Conservation (phyloP, 1,284 basidiomycete species). For the Cutaneotrichosporon sp. region DNA sequence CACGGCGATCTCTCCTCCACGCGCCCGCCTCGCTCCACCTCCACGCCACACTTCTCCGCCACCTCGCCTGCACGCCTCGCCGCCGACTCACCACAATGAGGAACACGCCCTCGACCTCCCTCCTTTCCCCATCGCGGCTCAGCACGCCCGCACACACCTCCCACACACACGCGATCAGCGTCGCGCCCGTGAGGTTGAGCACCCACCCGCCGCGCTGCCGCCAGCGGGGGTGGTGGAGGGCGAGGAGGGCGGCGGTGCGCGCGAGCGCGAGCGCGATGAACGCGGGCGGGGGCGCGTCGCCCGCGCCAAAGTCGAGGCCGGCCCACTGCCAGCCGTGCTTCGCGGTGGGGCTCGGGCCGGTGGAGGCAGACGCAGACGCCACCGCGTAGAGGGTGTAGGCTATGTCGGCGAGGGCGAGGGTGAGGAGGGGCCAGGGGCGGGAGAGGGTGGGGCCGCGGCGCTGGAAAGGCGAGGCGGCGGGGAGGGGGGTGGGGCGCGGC, state of each 20-base stretch:
- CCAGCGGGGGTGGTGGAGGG: slow-evolving; percentile 12
- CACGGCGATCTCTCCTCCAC: not conserved
- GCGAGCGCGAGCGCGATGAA: slow-evolving; percentile 3
- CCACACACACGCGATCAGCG: slow-evolving; percentile 12
- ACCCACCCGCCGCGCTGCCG: slow-evolving; percentile 13
- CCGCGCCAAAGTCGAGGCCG: not conserved
- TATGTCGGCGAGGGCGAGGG: slow-evolving; percentile 12
- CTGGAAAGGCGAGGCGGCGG: not conserved
- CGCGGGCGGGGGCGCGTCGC: not conserved
- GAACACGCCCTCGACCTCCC: not conserved
- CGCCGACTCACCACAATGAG: slow-evolving; percentile 7
- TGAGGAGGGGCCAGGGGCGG: slow-evolving; percentile 17
- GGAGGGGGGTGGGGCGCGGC: not conserved
- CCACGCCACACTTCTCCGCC: no score
- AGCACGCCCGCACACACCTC: slow-evolving; percentile 12
- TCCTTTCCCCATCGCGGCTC: not conserved
- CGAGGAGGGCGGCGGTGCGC: slow-evolving; percentile 3
- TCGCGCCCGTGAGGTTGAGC: slow-evolving; percentile 11
- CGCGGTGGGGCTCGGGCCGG: no score
- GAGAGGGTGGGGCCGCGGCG: slow-evolving; percentile 5
- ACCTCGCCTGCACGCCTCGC: no score
- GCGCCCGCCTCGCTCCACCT: no score
- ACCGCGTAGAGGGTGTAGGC: slow-evolving; percentile 6
- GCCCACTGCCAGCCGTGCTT: not conserved
- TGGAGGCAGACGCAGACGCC: not conserved